Percentiles rank a stretch among this genome's conserved stretches.
Evolutionary conservation across 371 early-diverging fungal species (phyloP).

Genomic region (Circinella umbellata): DNA sequence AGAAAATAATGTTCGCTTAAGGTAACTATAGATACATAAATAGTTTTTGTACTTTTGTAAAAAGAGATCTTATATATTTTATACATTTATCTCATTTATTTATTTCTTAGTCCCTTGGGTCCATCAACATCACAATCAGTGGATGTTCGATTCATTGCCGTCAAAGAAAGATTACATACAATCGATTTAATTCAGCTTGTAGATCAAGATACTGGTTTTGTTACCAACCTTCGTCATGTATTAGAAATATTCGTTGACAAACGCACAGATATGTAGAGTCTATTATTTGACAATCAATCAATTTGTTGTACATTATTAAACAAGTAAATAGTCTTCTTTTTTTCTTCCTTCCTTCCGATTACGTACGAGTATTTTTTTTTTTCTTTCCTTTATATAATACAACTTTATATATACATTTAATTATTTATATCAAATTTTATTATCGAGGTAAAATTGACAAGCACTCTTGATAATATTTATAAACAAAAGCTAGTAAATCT

Average conservation of each 20-base stretch:
- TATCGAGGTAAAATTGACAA: too few species aligned
- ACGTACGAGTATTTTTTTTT: too few species aligned
- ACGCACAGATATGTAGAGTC: constrained; percentile 4
- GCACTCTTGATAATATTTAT: too few species aligned
- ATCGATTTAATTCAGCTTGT: constrained; percentile 74
- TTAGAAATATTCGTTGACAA: constrained; percentile 50
- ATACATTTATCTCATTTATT: background rate
- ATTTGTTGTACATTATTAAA: background rate
- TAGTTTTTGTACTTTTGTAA: background rate
- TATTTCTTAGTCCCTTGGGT: constrained; percentile 60
- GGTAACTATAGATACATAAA: constrained; percentile 31
- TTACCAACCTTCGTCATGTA: constrained; percentile 66
- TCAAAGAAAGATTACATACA: constrained; percentile 72
- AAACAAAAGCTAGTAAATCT: too few species aligned
- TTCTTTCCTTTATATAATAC: too few species aligned
- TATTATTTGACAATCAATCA: background rate
- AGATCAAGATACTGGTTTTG: constrained; percentile 72
- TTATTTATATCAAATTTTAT: too few species aligned
- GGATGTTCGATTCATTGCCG: constrained; percentile 79
- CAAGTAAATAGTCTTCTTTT: background rate
- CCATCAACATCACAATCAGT: constrained; percentile 74
- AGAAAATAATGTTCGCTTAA: constrained; percentile 70
- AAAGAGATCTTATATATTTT: background rate
- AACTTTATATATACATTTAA: too few species aligned
- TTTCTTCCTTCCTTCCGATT: background rate